Conservation (phyloP, 2,329 filamentous ascomycete species). For the Hyphodiscus sp. region DNA sequence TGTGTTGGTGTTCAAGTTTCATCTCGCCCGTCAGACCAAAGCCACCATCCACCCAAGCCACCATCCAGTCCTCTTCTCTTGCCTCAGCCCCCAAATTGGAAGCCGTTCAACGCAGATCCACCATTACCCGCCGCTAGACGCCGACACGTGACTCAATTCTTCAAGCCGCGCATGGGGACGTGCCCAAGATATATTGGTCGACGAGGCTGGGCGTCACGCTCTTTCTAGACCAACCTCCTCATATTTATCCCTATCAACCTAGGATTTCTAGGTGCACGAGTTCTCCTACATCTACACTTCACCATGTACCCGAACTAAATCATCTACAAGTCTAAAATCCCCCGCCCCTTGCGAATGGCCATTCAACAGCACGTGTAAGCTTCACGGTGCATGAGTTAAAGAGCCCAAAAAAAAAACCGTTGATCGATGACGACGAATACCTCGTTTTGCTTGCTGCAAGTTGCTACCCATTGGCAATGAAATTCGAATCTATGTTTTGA, state of each 20-base stretch:
- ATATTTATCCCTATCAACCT: slow-evolving; percentile 2
- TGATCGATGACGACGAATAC: slow-evolving; percentile 17
- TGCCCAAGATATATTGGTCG: neutral
- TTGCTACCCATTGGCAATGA: neutral
- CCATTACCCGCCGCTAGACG: neutral
- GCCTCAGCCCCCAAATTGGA: neutral
- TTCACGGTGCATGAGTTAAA: slow-evolving; percentile 9
- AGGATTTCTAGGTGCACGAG: slow-evolving; percentile 7
- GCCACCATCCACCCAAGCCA: neutral
- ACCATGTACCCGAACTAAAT: slow-evolving; percentile 9
- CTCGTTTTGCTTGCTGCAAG: slow-evolving; percentile 1
- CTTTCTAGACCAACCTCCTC: slow-evolving; percentile 9
- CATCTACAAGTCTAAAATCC: slow-evolving; percentile 5
- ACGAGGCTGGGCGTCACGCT: too few relatives aligned
- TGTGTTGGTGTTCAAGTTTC: neutral
- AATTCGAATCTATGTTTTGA: neutral
- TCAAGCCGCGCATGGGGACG: neutral
- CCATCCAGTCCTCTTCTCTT: too few relatives aligned
- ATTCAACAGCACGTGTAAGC: neutral
- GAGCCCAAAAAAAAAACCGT: slow-evolving; percentile 1
- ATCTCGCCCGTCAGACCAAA: neutral
- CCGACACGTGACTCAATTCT: neutral
- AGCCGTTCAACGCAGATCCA: neutral
- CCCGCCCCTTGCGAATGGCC: neutral
- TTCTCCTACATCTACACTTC: slow-evolving; percentile 4